Evolutionary conservation across 2,329 filamentous ascomycete genomes (phyloP), one percentile per base, ranked within the genome.

Genomic region (Monilinia laxa): DNA sequence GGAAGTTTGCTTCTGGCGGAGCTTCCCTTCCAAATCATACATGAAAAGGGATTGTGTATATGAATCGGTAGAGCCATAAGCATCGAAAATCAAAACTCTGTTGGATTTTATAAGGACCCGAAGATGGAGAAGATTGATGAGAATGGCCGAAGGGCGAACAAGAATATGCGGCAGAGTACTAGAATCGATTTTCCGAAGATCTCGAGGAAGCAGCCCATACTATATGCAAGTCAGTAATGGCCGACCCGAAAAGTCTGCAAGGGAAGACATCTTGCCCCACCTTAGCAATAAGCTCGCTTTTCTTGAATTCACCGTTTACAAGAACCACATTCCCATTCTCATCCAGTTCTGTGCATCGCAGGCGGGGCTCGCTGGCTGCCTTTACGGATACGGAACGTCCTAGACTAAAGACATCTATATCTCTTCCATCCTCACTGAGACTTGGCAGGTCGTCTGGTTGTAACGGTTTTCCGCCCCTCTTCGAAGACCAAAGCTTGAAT

Each of bases 31-130:
- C 25, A 99, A 81, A 75, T 98, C 95, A 79, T 98, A 97, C 87
- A 99, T 96, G 80, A 99, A 99, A 18, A 95, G 87, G 4, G 93
- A 97, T 77, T 98, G 95, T 42, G 94, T 93, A 75, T 97, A 97
- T 0, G 93, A 96, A 72, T 96, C 92, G 68, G 92, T 93, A 52
- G 92, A 95, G 40, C 95, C 95, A 78, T 97, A 98, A 18, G 95
- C 92, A 75, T 98, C 95, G 77, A 99, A 98, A 6, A 99, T 89
- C 31, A 99, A 86, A 9, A 99, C 93, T 31, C 93, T 90, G 75
- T 99, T 92, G 70, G 93, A 87, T 80, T 97, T 97, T 77, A 99
- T 97, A 31, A 99, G 84, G 64, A 97, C 95, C 69, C 95, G 91
- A 58, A 99, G 87, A 78, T 99, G 95, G n/a, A 98, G 86, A 14